Evolutionary conservation across 495 filamentous ascomycete species (phyloP), one percentile per base, ranked within the genome.

Genomic region (Darksidea phi): DNA sequence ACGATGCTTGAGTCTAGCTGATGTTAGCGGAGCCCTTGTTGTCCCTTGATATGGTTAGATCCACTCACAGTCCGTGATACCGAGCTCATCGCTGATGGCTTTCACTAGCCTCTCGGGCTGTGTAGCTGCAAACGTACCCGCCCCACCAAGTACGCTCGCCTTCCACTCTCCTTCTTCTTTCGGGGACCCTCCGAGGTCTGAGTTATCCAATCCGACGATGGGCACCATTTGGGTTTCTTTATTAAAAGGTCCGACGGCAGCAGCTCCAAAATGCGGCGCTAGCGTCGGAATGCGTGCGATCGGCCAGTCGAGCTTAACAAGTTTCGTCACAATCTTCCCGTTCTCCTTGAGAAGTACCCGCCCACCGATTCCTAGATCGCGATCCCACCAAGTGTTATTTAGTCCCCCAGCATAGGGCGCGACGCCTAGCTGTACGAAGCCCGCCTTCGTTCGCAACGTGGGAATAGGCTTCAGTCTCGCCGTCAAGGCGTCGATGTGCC

Each of bases 161-260:
- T 74, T 70, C 54, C 51, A 66, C 50, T 72, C 64, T 1, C 58
- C 62, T 18, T 75, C 64, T 25, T 54, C 46, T 17, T 32, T 4
- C 25, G 20, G 28, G 8, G 28, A 12, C 8, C 53, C 37, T 6
- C 26, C 36, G 20, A 83, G 67, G 64, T 87, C 83, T 11, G 84
- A 85, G 74, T 85, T 86, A 67, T 96, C 91, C 46, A 96, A 79
- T 5, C 91, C 94, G 64, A 97, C 88, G 50, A 97, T 91, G 11
- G 94, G 94, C 3, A 95, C 90, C 78, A 92, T 91, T 69, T 98
- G 86, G 3, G 94, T 97, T 77, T 98, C 94, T 64, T 78, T 79
- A 72, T 98, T 98, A 72, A 89, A 88, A 7, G 83, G 82, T 1
- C 89, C 91, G 54, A 82, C 74, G 48, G 92, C 85, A 8, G 87